phyloP scores from a whole-genome alignment of 2,329 filamentous ascomycete genomes.

The Arachnomyces sp. region DNA sequence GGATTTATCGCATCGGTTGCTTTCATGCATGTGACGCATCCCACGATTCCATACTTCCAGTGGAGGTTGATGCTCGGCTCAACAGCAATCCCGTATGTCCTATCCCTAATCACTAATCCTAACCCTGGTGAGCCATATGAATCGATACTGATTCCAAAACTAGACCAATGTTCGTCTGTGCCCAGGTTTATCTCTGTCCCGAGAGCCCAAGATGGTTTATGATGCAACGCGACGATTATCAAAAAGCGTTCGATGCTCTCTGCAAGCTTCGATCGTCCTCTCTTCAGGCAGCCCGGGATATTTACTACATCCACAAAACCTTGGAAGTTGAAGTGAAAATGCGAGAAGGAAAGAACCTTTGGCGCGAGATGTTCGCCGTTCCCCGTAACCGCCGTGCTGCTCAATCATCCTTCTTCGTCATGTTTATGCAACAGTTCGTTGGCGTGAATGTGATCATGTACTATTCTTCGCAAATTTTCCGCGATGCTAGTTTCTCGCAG shows the following conservation, averaged over 20 bases:
- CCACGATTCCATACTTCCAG: slow-evolving; percentile 16
- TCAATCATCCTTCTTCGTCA: slow-evolving; percentile 52
- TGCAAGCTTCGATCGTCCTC: slow-evolving; percentile 40
- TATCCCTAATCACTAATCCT: slow-evolving; percentile 18
- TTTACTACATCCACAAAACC: slow-evolving; percentile 52
- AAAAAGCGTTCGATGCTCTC: slow-evolving; percentile 45
- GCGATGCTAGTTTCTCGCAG: slow-evolving; percentile 44
- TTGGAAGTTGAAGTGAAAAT: slow-evolving; percentile 54
- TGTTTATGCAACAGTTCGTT: slow-evolving; percentile 60
- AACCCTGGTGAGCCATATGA: background rate
- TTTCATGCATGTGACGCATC: slow-evolving; percentile 27
- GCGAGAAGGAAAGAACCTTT: slow-evolving; percentile 43
- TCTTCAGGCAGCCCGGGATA: slow-evolving; percentile 49
- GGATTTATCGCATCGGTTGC: slow-evolving; percentile 35
- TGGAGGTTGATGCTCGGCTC: slow-evolving; percentile 41
- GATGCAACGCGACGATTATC: slow-evolving; percentile 40
- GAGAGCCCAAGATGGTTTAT: slow-evolving; percentile 43
- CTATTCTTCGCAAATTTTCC: slow-evolving; percentile 51
- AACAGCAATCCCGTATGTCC: slow-evolving; percentile 38
- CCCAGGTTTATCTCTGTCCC: slow-evolving; percentile 59
- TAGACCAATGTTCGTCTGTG: slow-evolving; percentile 44
- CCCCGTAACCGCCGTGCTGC: slow-evolving; percentile 56
- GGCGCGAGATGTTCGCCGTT: slow-evolving; percentile 51
- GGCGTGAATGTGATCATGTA: slow-evolving; percentile 49
- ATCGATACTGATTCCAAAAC: slow-evolving; percentile 11